A percentile compares a stretch with the other conserved stretches of the same genome.
phyloP scores from a whole-genome alignment of 768 basidiomycete genomes.

The Inosperma sp. region DNA sequence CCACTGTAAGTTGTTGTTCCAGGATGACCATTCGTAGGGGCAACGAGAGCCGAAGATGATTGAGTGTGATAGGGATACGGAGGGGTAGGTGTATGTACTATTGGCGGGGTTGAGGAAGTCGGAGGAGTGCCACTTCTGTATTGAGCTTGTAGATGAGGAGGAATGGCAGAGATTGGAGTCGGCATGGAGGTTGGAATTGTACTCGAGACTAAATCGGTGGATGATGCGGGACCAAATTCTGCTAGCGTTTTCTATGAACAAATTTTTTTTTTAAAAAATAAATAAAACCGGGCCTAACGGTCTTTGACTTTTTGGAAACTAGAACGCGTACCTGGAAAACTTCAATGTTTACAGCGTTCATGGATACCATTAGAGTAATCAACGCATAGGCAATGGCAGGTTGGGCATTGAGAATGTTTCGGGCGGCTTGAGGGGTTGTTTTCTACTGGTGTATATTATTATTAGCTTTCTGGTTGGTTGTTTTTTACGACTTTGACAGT shows the following conservation, averaged over 20 bases:
- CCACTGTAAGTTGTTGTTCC: constrained; percentile 15
- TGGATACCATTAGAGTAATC: constrained; percentile 71
- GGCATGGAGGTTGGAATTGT: constrained; percentile 26
- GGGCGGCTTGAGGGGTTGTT: constrained; percentile 68
- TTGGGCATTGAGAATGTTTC: constrained; percentile 62
- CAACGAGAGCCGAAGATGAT: not conserved
- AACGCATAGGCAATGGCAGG: constrained; percentile 76
- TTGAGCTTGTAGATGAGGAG: constrained; percentile 41
- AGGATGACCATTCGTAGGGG: not conserved
- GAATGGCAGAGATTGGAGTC: constrained; percentile 41
- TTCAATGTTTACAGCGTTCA: constrained; percentile 69
- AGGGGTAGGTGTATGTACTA: constrained; percentile 22
- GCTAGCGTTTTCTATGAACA: constrained; percentile 57
- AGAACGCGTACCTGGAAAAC: constrained; percentile 58
- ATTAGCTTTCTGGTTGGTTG: constrained; percentile 3
- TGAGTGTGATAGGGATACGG: constrained; percentile 22
- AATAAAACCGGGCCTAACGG: not conserved
- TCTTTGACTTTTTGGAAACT: not conserved
- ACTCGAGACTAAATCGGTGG: not conserved
- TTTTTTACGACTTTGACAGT: not conserved
- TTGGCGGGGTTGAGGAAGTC: constrained; percentile 3
- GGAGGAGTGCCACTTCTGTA: constrained; percentile 35
- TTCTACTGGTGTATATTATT: constrained; percentile 39
- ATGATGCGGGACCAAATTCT: constrained; percentile 35
- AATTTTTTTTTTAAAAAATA: not conserved